Evolutionary conservation across 116 monocot genomes (phyloP), one percentile per base, ranked within the genome.

Genomic region (Dioscorea cayenensis): DNA sequence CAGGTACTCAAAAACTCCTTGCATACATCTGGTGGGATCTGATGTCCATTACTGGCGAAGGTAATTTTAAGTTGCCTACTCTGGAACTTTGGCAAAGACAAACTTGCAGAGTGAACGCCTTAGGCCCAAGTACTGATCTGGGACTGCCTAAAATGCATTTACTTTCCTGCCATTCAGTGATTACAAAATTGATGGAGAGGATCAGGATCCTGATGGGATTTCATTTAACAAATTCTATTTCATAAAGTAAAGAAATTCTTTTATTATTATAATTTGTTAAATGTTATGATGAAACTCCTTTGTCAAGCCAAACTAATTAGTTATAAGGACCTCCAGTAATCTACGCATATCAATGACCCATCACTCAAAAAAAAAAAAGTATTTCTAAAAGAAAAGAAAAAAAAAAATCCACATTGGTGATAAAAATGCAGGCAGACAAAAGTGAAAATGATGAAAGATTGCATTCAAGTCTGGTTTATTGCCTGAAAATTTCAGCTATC

Each of bases 111-210:
- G 35, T 4, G 16, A 68, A 61, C 68, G 51, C 69, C 49, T 35
- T 64, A 49, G 67, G 36, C 68, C 63, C 63, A 17, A 65, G 14
- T 19, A 28, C 17, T 69, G 20, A 36, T 9, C 55, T 36, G 29
- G 71, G 37, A 70, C 27, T 16, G 62, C 68, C 64, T 51, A 77
- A 48, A 32, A 74, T 75, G 71, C 82, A 80, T 79, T 59, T 76
- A 70, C 49, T 79, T 77, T 74, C 77, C 82, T 79, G 86, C 59
- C 23, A 79, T 55, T 50, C 77, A 74, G 66, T 28, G 13, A 72
- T 52, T 38, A 63, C 11, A 69, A 27, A 61, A 66, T 21, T 27
- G 14, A 14, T 5, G 51, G 28, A 64, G 63, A 25, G 48, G 51
- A 66, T 69, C 63, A 69, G 28, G 36, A 17, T 28, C 38, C 14